Percentiles rank a stretch among this genome's conserved stretches.
phyloP scores from a whole-genome alignment of 106 monocot genomes.

The Dioscorea dumetorum region DNA sequence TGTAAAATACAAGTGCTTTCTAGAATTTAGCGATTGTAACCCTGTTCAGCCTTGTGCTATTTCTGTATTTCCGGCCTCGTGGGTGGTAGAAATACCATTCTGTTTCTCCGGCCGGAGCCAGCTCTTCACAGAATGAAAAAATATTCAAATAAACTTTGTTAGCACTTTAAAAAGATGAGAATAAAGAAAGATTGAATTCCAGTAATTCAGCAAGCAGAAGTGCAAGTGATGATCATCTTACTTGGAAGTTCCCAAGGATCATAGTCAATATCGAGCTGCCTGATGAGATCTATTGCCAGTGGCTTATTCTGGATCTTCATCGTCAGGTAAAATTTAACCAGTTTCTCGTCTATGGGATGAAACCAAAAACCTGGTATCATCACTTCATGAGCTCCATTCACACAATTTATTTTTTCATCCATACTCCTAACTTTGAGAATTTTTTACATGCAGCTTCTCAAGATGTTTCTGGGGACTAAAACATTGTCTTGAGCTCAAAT shows the following conservation, averaged over 20 bases:
- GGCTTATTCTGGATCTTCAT: conserved; percentile 74
- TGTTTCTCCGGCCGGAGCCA: conserved; percentile 83
- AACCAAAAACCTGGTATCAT: conserved; percentile 72
- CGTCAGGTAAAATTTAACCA: conserved; percentile 67
- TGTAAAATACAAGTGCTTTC: conserved; percentile 99
- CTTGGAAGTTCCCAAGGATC: conserved; percentile 95
- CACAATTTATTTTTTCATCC: too few species aligned
- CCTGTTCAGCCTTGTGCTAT: conserved; percentile 86
- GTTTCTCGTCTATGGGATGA: conserved; percentile 83
- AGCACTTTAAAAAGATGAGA: background rate
- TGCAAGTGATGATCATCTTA: conserved; percentile 19
- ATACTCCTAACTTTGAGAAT: too few species aligned
- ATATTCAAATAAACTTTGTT: background rate
- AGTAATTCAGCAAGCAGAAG: background rate
- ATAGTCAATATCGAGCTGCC: conserved; percentile 85
- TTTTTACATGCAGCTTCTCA: too few species aligned
- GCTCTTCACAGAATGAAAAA: conserved; percentile 28
- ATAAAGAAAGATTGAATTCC: background rate
- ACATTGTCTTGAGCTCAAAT: too few species aligned
- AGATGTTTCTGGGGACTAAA: too few species aligned
- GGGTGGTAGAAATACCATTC: conserved; percentile 99
- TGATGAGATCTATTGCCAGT: conserved; percentile 76
- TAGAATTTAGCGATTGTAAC: conserved; percentile 92
- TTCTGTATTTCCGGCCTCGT: conserved; percentile 86
- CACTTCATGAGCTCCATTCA: conserved; percentile 47